Evolutionary conservation across 2,329 filamentous ascomycete genomes (phyloP).

Genomic region (Capronia americana): DNA sequence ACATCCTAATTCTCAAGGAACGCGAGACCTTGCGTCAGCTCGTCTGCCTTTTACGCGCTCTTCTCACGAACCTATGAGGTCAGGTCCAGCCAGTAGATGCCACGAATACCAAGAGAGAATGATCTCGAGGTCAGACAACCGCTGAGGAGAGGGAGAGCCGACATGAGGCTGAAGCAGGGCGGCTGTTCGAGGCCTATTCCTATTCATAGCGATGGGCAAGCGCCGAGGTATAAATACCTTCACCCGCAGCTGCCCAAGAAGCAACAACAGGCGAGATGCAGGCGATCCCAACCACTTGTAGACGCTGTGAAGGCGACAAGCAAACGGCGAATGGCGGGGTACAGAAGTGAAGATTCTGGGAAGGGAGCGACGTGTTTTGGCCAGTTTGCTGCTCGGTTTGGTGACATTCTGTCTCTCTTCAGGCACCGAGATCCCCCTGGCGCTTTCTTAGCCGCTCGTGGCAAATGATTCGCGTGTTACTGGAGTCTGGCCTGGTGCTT

Average conservation of each 20-base stretch:
- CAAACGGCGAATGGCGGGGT: conserved; percentile 19
- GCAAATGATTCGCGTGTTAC: conserved; percentile 31
- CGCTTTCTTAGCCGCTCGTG: conserved; percentile 29
- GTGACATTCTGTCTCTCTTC: neutral
- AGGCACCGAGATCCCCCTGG: conserved; percentile 18
- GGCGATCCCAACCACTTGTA: neutral
- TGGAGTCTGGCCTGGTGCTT: conserved; percentile 26
- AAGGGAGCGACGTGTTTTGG: conserved; percentile 3
- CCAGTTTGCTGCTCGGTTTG: conserved; percentile 1
- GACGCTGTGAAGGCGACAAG: neutral
- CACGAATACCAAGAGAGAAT: neutral
- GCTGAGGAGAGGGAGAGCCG: too few relatives aligned
- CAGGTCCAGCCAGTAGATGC: too few relatives aligned
- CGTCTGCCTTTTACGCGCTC: too few relatives aligned
- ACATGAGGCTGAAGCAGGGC: conserved; percentile 17
- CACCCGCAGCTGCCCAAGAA: neutral
- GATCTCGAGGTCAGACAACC: too few relatives aligned
- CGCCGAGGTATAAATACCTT: conserved; percentile 17
- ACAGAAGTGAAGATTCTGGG: conserved; percentile 4
- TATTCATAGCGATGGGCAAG: conserved; percentile 16
- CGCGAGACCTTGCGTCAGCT: neutral
- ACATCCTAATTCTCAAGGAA: conserved; percentile 4
- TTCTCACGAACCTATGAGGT: too few relatives aligned
- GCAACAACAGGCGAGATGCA: conserved; percentile 7
- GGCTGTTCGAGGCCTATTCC: conserved; percentile 4